Conservation (phyloP, 257 asterid genomes). For the Ballota nigra region DNA sequence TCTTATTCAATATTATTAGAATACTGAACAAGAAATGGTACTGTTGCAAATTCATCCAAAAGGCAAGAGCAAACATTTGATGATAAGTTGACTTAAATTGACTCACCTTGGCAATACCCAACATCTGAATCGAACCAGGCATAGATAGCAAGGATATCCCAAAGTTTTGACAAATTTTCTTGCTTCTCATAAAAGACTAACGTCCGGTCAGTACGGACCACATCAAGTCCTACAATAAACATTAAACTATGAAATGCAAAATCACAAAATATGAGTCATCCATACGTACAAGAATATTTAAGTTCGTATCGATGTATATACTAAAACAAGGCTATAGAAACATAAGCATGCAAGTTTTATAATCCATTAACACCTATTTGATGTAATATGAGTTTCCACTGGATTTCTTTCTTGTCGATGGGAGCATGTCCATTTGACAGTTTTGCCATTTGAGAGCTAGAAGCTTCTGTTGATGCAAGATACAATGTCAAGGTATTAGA, state of each 20-base stretch:
- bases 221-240: slow-evolving; percentile 76
- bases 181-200: slow-evolving; percentile 81
- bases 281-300: background rate
- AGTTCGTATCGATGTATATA: background rate
- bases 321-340: slow-evolving; percentile 9
- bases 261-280: slow-evolving; percentile 12
- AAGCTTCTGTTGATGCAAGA: slow-evolving; percentile 33
- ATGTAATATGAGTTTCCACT: slow-evolving; percentile 89
- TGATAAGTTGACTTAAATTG: background rate
- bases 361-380: slow-evolving; percentile 74
- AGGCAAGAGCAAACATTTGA: slow-evolving; percentile 1
- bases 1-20: background rate
- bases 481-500: slow-evolving; percentile 21
- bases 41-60: slow-evolving; percentile 3
- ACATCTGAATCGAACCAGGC: slow-evolving; percentile 87
- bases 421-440: slow-evolving; percentile 32
- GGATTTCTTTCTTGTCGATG: slow-evolving; percentile 70
- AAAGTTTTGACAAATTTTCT: slow-evolving; percentile 75
- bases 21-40: slow-evolving; percentile 6
- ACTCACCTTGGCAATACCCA: slow-evolving; percentile 95
- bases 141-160: slow-evolving; percentile 92
- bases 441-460: slow-evolving; percentile 28
- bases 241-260: slow-evolving; percentile 19
- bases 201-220: slow-evolving; percentile 84
- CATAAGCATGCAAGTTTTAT: slow-evolving; percentile 11